A percentile compares a stretch with the other conserved stretches of the same genome.
These are phyloP conservation scores for Populus tomentosa DNA, from an alignment of 441 rosid species.

Conservation along the genomic window DNA sequence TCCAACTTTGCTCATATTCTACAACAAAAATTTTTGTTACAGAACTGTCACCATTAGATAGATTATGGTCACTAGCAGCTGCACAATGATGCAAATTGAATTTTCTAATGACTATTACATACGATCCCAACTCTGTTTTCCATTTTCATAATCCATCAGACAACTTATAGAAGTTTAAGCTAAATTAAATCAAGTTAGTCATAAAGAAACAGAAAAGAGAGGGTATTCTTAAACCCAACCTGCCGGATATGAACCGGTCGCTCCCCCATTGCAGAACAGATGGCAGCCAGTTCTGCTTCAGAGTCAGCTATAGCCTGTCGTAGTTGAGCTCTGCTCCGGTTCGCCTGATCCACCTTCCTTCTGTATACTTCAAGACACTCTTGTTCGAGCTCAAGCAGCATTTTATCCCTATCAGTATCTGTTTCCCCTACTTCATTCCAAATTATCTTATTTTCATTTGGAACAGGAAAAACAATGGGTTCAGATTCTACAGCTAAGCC, in stretches of 20 bases:
- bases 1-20: neutral
- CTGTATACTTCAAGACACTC: constrained; percentile 94
- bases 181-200: neutral
- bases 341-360: constrained; percentile 89
- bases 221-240: constrained; percentile 33
- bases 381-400: constrained; percentile 88
- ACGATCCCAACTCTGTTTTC: neutral
- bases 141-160: neutral
- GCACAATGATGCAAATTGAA: neutral
- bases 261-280: constrained; percentile 84
- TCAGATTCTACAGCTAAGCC: neutral
- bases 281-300: constrained; percentile 86
- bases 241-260: constrained; percentile 83
- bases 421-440: constrained; percentile 99
- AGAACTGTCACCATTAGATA: neutral
- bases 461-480: neutral
- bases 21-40: neutral
- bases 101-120: neutral
- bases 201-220: neutral
- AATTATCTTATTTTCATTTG: constrained; percentile 48
- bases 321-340: constrained; percentile 75
- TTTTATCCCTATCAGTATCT: constrained; percentile 70
- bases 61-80: neutral
- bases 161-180: neutral
- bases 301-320: constrained; percentile 77